Base-by-base conservation (phyloP, 164 flowering plant genomes). In the Sextonia rubra region DNA sequence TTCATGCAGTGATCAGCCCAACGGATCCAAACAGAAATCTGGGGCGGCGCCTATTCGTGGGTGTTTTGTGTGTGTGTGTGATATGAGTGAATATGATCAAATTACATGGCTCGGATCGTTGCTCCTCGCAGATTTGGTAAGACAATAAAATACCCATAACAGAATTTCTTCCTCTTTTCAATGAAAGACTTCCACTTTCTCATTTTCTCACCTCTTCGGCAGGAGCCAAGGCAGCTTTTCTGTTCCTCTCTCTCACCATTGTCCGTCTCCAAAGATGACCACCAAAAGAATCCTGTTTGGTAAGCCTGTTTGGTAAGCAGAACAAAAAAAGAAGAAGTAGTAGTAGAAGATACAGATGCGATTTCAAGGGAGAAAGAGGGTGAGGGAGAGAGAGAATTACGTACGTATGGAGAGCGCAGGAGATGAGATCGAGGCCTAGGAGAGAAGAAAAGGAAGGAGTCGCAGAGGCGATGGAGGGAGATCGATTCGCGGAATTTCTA, bases 191-290 rank as follows among this genome's bases (percentile, higher is more conserved):
- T 61, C 26, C 0, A 61, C 24, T 27, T 2, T 64, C 67, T 12
- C 67, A 17, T 25, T 64, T 29, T 15, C 44, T 22, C 49, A 88
- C 94, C 92, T 90, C 89, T 18, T 83, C 79, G 52, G 77, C 84
- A 0, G 96, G 89, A 68, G 93, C 89, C 23, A 90, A 79, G 37
- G 74, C 37, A 30, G 80, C 85, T 74, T 82, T 80, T 71, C 71
- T 88, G 20, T 80, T 69, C 81, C 92, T 88, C 77, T 87, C 86
- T 71, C 88, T 75, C 77, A 85, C 83, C 86, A 87, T 87, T 64
- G 29, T 20, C 67, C 24, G 11, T 9, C 64, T n/a, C 58, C 58
- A 15, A 18, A 52, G n/a, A 20, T 20, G 58, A 52, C n/a, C 30
- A n/a, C n/a, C n/a, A n/a, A n/a, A n/a, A n/a, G n/a, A n/a, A n/a